Conservation (phyloP, 176 grass and related monocot species). For the Paspalum vaginatum region DNA sequence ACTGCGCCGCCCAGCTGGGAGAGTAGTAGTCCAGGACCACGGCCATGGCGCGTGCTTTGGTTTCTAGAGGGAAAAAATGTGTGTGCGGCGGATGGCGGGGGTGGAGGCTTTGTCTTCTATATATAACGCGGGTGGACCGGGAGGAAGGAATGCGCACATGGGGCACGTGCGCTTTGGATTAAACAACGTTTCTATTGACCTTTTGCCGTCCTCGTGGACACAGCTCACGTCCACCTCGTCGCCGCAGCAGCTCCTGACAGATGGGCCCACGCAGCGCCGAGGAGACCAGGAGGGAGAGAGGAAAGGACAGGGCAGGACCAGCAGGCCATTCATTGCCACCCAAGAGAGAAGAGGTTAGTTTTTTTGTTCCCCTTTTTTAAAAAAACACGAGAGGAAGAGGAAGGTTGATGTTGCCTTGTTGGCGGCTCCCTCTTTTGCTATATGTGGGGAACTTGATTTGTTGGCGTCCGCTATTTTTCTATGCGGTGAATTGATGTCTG, state of each 20-base stretch:
- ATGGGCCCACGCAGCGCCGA: not conserved
- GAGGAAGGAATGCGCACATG: conserved; percentile 15
- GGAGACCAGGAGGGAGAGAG: too few species aligned
- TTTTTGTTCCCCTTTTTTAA: too few species aligned
- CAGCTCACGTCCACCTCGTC: not conserved
- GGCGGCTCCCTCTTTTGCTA: too few species aligned
- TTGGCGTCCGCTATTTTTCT: too few species aligned
- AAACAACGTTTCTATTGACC: not conserved
- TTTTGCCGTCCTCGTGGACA: not conserved
- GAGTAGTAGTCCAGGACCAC: not conserved
- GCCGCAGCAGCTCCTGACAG: not conserved
- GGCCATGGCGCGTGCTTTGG: not conserved
- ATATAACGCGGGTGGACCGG: not conserved
- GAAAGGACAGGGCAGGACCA: too few species aligned
- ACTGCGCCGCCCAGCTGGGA: conserved; percentile 20
- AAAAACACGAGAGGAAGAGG: too few species aligned
- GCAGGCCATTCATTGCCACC: too few species aligned
- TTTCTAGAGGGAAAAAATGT: not conserved
- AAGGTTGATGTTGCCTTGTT: too few species aligned
- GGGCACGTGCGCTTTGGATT: conserved; percentile 24
- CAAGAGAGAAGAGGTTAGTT: too few species aligned
- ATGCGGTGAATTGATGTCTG: too few species aligned
- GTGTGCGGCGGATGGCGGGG: not conserved
- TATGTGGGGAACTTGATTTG: too few species aligned
- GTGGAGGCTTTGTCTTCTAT: not conserved